Conservation (phyloP, 164 flowering plant species). For the Dillenia suffruticosa region DNA sequence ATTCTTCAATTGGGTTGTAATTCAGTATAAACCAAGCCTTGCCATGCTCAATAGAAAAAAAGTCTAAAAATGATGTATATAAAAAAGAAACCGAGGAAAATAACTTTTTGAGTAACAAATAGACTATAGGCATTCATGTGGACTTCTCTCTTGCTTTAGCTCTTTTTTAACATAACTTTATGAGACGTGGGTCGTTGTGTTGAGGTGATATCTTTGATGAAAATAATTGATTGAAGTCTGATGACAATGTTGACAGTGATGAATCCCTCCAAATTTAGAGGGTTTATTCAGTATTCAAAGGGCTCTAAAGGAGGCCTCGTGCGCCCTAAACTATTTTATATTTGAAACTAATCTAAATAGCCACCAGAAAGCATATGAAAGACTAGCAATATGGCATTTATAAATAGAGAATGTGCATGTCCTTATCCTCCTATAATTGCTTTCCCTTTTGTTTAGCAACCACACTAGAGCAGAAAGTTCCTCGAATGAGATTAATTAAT, state of each 20-base stretch:
- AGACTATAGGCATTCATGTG: no score
- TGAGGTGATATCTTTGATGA: neutral
- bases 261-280: conserved; percentile 2
- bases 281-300: neutral
- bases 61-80: neutral
- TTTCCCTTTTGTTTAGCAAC: no score
- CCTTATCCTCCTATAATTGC: no score
- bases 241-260: conserved; percentile 10
- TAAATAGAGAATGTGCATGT: no score
- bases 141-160: no score
- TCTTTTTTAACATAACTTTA: no score
- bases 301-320: no score
- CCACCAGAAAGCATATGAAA: neutral
- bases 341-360: neutral
- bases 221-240: neutral
- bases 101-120: no score
- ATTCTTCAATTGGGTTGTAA: conserved; percentile 5
- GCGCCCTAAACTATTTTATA: no score
- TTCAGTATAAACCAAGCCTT: conserved; percentile 1
- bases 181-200: no score
- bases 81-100: neutral
- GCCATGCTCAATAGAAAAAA: conserved; percentile 5
- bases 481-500: neutral
- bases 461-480: neutral
- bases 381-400: no score